Evolutionary conservation across 768 basidiomycete genomes (phyloP).

Genomic region (Suillus decipiens): DNA sequence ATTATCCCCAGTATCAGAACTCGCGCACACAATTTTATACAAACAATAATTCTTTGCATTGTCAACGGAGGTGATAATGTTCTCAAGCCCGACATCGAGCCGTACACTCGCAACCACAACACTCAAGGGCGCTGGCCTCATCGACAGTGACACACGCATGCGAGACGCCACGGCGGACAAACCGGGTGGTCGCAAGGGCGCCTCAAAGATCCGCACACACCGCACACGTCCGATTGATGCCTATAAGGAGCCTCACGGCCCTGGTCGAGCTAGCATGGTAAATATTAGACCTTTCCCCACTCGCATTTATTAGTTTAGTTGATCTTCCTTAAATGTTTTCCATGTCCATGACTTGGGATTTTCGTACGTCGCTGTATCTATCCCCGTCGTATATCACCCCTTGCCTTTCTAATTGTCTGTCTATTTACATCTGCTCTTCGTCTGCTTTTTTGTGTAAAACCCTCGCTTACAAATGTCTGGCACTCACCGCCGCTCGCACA

Average conservation of each 20-base stretch:
- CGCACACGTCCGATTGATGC: conserved; percentile 61
- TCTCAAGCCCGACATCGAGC: conserved; percentile 60
- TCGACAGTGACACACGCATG: conserved; percentile 77
- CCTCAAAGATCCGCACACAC: conserved; percentile 61
- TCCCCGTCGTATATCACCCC: conserved; percentile 5
- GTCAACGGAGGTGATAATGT: conserved; percentile 39
- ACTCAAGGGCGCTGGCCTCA: conserved; percentile 70
- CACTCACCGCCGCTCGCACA: conserved; percentile 28
- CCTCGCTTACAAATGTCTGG: conserved; percentile 21
- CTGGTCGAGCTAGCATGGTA: conserved; percentile 61
- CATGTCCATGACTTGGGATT: conserved; percentile 10
- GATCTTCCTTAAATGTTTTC: conserved; percentile 20
- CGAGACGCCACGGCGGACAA: conserved; percentile 62
- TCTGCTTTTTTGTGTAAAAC: conserved; percentile 30
- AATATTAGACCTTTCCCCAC: conserved; percentile 49
- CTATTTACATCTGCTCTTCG: conserved; percentile 20
- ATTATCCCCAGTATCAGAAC: background rate
- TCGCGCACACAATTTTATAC: background rate
- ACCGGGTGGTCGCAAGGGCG: conserved; percentile 72
- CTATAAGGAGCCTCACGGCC: conserved; percentile 49
- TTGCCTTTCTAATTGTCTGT: conserved; percentile 2
- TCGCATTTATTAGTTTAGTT: conserved; percentile 19
- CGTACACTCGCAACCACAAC: conserved; percentile 62
- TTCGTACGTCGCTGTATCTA: conserved; percentile 9
- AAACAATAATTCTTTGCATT: background rate